Base-by-base conservation (phyloP, 179 eudicot genomes). In the Pouteria campechiana region DNA sequence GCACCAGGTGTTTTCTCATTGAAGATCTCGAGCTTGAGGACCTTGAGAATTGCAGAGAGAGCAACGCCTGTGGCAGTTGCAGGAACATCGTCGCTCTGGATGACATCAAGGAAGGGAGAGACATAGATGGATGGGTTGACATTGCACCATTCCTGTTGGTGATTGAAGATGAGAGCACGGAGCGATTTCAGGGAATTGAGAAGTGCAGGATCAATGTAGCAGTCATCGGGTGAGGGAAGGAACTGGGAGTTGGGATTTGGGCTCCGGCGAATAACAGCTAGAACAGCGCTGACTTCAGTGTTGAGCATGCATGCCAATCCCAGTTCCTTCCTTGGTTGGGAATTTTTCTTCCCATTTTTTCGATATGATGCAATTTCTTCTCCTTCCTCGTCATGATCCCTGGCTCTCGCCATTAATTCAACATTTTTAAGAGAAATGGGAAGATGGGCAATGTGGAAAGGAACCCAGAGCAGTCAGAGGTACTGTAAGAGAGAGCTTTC, bases 251-350 rank as follows among this genome's bases (percentile, higher is more conserved):
- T 58, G 14, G 46, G 15, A 1, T 81, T 88, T 1, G 61, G 44
- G 4, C 46, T 40, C 2, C 82, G 77, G 8, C 90, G 72, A 21
- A 84, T 57, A 6, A 80, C 85, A 4, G 95, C 93, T 14, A 84
- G 53, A 16, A 88, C 82, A 5, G 93, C 84, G 18, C 97, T 88
- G 3, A 84, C 72, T 56, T 84, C 97, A 25, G 97, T 78, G 70
- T 78, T 88, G 4, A 88, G 47, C 69, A 78, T 88, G 78, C 97
- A 87, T 3, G 90, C 74, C 10, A 83, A 13, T 3, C 86, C 93
- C 14, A 83, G 48, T 36, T 83, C 80, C 61, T 56, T 83, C 21
- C 65, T 67, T 76, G 3, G 61, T 50, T 72, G 44, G 46, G 31
- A 18, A 41, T 18, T 32, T 24, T 1, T 9, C 13, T 39, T 29